Base-by-base conservation (phyloP, 768 basidiomycete genomes). In the Lyophyllum semitale region DNA sequence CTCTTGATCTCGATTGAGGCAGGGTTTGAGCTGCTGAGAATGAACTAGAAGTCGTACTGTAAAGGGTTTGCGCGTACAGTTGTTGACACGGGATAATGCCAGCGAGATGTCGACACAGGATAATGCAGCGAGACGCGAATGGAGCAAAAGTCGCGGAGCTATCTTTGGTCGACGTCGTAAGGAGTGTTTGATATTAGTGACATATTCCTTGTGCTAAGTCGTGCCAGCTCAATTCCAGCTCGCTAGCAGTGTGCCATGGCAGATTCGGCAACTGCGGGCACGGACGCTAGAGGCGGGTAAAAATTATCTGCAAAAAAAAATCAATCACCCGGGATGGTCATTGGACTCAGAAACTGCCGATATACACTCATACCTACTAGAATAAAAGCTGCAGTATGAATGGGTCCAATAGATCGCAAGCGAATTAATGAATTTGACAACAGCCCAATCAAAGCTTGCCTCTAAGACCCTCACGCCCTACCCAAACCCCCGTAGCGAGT, bases 401-500 rank as follows among this genome's bases (percentile, higher is more conserved):
- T 4, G 5, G 37, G 15, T 38, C 4, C 37, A 18, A n/a, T 18
- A 4, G 15, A 38, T n/a, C 5, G 17, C 37, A 18, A 18, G n/a
- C 17, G 17, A 38, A 2, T 18, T 38, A 1, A 32, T 42, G 13
- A 29, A 5, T 51, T 30, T 22, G 27, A 11, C 29, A 40, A 48
- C 30, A 37, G 17, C 9, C 26, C 23, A 47, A 54, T 76, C 63
- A 84, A 22, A 84, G 65, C 65, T 75, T 84, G 47, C 75, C 74
- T 71, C 76, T 76, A 54, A 83, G 66, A 1, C 80, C 84, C 23
- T 83, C 78, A 58, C 45, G 49, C 25, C 57, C 55, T 8, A 78
- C 71, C 80, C 87, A 90, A 20, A 91, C 68, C 1, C 88, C 88
- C 18, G 87, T 84, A 56, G 68, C 75, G 43, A 90, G 67, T 42